These are phyloP conservation scores for Berberis vulgaris DNA, from an alignment of 164 flowering plant genomes.

Conservation along the genomic window DNA sequence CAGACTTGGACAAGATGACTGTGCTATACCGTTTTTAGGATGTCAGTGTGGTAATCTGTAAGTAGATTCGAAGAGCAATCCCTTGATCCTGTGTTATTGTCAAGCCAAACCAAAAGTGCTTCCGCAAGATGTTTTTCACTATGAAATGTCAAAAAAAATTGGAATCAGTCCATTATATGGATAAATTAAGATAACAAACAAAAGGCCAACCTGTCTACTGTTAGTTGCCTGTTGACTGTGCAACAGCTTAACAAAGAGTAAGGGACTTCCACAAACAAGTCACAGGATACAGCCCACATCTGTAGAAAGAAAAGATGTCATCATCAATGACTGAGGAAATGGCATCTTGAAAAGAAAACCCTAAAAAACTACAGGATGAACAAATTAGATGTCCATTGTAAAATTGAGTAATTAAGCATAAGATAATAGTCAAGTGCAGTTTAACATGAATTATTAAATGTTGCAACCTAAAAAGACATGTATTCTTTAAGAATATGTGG, in stretches of 20 bases:
- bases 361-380: too few species aligned
- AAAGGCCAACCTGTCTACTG: constrained; percentile 52
- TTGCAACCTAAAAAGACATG: too few species aligned
- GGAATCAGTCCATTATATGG: not conserved
- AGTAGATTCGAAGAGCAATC: constrained; percentile 13
- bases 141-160: constrained; percentile 8
- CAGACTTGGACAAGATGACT: not conserved
- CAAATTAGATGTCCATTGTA: too few species aligned
- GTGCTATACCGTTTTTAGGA: constrained; percentile 40
- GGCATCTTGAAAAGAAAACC: too few species aligned
- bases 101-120: constrained; percentile 53
- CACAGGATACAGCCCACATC: constrained; percentile 48
- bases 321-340: not conserved
- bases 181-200: not conserved
- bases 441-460: too few species aligned
- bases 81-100: constrained; percentile 13
- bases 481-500: too few species aligned
- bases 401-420: too few species aligned
- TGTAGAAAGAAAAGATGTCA: constrained; percentile 18
- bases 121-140: constrained; percentile 75
- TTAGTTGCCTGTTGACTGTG: constrained; percentile 46
- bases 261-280: constrained; percentile 40
- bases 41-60: constrained; percentile 12
- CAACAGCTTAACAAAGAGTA: constrained; percentile 32
- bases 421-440: too few species aligned